Evolutionary conservation across 768 basidiomycete species (phyloP), one percentile per base, ranked within the genome.

Genomic region (Tylopilus sp.): DNA sequence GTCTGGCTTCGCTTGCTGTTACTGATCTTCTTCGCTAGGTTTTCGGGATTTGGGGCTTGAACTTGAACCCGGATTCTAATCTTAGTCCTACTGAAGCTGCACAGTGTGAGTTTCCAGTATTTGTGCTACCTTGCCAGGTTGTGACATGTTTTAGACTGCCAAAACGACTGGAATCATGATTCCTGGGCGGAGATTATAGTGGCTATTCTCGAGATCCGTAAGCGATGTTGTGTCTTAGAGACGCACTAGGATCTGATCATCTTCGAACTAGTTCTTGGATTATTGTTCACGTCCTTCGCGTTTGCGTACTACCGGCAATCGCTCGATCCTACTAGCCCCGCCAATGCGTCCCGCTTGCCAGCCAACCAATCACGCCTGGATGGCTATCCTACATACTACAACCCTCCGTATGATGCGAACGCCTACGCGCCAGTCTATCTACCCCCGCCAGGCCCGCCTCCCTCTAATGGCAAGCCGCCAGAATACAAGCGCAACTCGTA

Each of bases 261-360:
- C 2, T 14, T 53, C 21, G n/a, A 1, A 26, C 3, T 59, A 88
- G 85, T 82, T 44, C 60, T 87, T 43, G 75, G 78, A 40, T 58
- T 74, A 33, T 65, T 92, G 54, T 89, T 91, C 75, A 78, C 80
- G n/a, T 57, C 77, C 44, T 61, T 89, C 59, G 80, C 84, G 3
- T 87, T 86, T 65, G 75, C 78, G 14, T 94, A 85, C 74, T 84
- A 87, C 63, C 84, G 85, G 22, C 91, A 94, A 70, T 63, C 83
- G 2, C 77, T 84, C 30, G 86, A 91, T 66, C 90, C 91, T 1
- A 67, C 78, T 4, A 81, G 80, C 56, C 68, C 76, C 34, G 78
- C 71, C 48, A 85, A 86, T 64, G 59, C 75, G 37, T 62, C 70
- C 13, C 82, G 82, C 37, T 45, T 65, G n/a, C 83, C 57, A 54